These are phyloP conservation scores for Musa troglodytarum DNA, from an alignment of 176 grass and related monocot species.

Conservation along the genomic window DNA sequence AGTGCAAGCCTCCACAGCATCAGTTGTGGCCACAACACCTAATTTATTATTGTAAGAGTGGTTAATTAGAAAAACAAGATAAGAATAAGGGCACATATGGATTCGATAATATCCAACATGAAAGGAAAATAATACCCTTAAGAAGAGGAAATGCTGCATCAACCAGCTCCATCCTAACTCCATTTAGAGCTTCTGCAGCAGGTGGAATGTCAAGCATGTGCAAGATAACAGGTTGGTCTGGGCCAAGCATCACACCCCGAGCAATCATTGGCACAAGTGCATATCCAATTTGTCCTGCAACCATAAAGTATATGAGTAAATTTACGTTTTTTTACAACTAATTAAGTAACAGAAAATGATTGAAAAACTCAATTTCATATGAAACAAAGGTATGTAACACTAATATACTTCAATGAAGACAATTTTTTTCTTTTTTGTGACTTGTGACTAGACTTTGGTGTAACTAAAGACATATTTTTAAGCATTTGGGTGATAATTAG, in stretches of 20 bases:
- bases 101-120: too few relatives aligned
- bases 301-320: neutral
- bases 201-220: slow-evolving; percentile 55
- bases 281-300: slow-evolving; percentile 69
- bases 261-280: slow-evolving; percentile 66
- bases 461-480: neutral
- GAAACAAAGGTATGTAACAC: too few relatives aligned
- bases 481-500: too few relatives aligned
- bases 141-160: slow-evolving; percentile 65
- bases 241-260: slow-evolving; percentile 60
- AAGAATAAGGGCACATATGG: neutral
- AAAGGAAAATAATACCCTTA: slow-evolving; percentile 28
- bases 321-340: neutral
- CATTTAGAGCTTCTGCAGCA: slow-evolving; percentile 27
- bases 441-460: neutral
- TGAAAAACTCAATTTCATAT: neutral
- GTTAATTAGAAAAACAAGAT: neutral
- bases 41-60: neutral
- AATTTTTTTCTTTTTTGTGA: neutral
- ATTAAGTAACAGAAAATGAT: neutral
- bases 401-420: neutral
- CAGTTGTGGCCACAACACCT: slow-evolving; percentile 96
- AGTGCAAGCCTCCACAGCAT: slow-evolving; percentile 91
- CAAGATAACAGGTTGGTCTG: slow-evolving; percentile 59
- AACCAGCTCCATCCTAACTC: slow-evolving; percentile 65